Base-by-base conservation (phyloP, 2,329 filamentous ascomycete species). In the Akanthomyces uredinophilus region DNA sequence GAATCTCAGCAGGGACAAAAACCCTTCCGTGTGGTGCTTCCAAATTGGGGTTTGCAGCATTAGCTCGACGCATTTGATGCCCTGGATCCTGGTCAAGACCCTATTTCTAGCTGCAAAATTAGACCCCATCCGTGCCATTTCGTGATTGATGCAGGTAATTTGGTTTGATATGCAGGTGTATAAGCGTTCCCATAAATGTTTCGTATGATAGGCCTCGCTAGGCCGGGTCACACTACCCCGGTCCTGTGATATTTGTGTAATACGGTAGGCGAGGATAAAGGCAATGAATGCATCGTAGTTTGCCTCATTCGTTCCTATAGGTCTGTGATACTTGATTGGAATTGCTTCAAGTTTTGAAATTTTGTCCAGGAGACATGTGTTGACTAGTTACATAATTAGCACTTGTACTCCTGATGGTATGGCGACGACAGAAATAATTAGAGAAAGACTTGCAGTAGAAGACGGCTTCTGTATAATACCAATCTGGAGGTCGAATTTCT, bases 91-190 rank as follows among this genome's bases (percentile, higher is more conserved):
- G 20, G 51, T 27, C 51, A 54, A 54, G 8, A 54, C 35, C 14
- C 51, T 39, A 14, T 39, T 39, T 54, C 20, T 54, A 10, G 37
- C 37, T 8, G 22, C 35, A 27, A 41, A 32, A 20, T 14, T 41
- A 27, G 51, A 24, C 4, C 24, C 18, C 16, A 35, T 35, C 8
- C 20, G 32, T 54, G 51, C 32, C n/a, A 54, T 54, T 54, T 54
- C 51, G 24, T 14, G 20, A n/a, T 54, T 54, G 14, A 54, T 54
- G 10, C 20, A 27, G 20, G 35, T 41, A 11, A 54, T 54, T 6
- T 54, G 51, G 16, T 54, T 54, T 41, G 51, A 54, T 41, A 54
- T 41, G 51, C 51, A 54, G 6, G 35, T 54, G 51, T 54, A 54
- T 18, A 54, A 35, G 51, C 51, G 51, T 41, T 54, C 51, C 51